Percentiles rank a stretch among this genome's conserved stretches.
These are phyloP conservation scores for Eremothecium cymbalariae DNA, from an alignment of 1,139 yeast species.

Conservation along the genomic window DNA sequence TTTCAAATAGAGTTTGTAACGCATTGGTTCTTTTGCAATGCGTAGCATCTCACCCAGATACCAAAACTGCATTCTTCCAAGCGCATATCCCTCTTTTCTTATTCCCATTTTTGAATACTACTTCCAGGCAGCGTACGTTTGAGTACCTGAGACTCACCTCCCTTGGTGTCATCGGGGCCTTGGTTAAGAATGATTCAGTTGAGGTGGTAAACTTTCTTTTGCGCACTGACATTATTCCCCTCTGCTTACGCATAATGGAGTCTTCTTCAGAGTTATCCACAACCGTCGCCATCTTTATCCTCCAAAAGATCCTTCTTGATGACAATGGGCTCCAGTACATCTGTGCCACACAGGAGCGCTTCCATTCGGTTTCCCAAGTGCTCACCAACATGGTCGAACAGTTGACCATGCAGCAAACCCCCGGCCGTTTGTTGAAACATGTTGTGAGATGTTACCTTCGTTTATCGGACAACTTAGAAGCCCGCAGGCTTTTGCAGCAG, in stretches of 20 bases:
- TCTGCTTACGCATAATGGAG: constrained; percentile 92
- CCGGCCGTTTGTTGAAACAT: constrained; percentile 82
- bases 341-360: constrained; percentile 91
- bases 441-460: constrained; percentile 91
- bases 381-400: constrained; percentile 85
- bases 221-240: constrained; percentile 90
- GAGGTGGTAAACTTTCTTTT: constrained; percentile 86
- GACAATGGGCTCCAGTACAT: constrained; percentile 87
- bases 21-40: constrained; percentile 92
- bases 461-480: constrained; percentile 82
- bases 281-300: constrained; percentile 91
- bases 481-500: constrained; percentile 77
- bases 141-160: constrained; percentile 89
- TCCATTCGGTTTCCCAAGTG: constrained; percentile 88
- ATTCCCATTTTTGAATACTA: constrained; percentile 88
- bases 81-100: constrained; percentile 90
- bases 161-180: constrained; percentile 92
- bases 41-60: constrained; percentile 90
- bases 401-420: constrained; percentile 46
- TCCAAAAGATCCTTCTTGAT: constrained; percentile 85
- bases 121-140: constrained; percentile 84
- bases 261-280: constrained; percentile 88
- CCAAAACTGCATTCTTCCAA: constrained; percentile 71
- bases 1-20: constrained; percentile 92
- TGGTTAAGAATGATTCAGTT: constrained; percentile 91